Conservation (phyloP, 495 filamentous ascomycete species). For the Cryomyces antarcticus region DNA sequence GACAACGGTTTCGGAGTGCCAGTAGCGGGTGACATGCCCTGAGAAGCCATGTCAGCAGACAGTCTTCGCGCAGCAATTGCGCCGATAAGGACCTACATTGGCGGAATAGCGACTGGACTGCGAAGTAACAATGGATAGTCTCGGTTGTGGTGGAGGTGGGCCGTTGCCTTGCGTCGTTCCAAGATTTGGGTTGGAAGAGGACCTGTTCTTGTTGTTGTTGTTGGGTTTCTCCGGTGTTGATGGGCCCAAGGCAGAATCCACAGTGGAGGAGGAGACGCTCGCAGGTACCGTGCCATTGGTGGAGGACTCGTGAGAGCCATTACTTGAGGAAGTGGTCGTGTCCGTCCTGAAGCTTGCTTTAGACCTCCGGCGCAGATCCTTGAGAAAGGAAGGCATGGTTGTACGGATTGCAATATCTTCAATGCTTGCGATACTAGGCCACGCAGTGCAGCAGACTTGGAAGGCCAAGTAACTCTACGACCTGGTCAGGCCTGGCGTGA, state of each 20-base stretch:
- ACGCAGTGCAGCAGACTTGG: too few species aligned
- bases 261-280: conserved; percentile 42
- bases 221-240: conserved; percentile 40
- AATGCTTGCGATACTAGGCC: too few species aligned
- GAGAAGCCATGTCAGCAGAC: background rate
- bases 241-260: conserved; percentile 35
- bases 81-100: conserved; percentile 9
- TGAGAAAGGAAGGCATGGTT: conserved; percentile 42
- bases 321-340: conserved; percentile 29
- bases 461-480: too few species aligned
- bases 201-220: conserved; percentile 33
- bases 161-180: conserved; percentile 25
- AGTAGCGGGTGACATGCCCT: conserved; percentile 21
- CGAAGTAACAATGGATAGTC: conserved; percentile 5
- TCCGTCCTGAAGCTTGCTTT: conserved; percentile 33
- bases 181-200: conserved; percentile 22
- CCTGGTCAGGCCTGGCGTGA: too few species aligned
- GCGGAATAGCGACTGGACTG: conserved; percentile 22
- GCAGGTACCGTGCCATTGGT: conserved; percentile 23
- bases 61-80: background rate
- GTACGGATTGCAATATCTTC: too few species aligned
- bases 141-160: conserved; percentile 21
- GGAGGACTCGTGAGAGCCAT: conserved; percentile 21
- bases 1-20: conserved; percentile 11
- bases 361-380: conserved; percentile 46